Base-by-base conservation (phyloP, 805 yeast species). In the Suhomyces sp. region DNA sequence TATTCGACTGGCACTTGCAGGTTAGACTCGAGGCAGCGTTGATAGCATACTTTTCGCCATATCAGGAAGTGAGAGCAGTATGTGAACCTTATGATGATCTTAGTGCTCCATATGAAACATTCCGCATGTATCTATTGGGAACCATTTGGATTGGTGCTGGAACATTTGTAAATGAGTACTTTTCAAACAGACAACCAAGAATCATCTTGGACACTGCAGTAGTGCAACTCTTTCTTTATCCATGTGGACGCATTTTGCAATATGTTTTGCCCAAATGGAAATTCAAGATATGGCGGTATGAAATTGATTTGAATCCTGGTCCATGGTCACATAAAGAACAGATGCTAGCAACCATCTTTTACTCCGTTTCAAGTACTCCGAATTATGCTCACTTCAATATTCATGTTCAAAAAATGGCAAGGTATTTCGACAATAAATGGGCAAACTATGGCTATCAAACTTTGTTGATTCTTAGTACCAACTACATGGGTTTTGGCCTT, bases 291-390 rank as follows among this genome's bases (percentile, higher is more conserved):
- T 48, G 47, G 78, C 33, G 59, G 49, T 19, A 60, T 67, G 44
- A 48, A 57, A 39, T 63, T 68, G 48, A 44, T 6, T 53, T 79
- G 35, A 77, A 77, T 52, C 82, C 81, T 3, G 83, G 85, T 8
- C 81, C 82, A 9, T 81, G 83, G 81, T 60, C 68, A 19, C 64
- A 55, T 43, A 80, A 80, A 50, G 86, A 80, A 48, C 87, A 81
- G 53, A 77, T 79, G 79, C 66, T 81, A 39, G 65, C 81, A 2
- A 75, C 86, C 6, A 49, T 69, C 19, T 60, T 62, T 48, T 63
- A 51, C 47, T 53, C 63, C 25, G 63, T 65, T 17, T 60, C 65
- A 26, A 48, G 50, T 22, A 46, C 59, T 23, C 46, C 48, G 35
- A 44, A 52, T 29, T 60, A 40, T 22, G 51, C 46, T 13, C 8